Evolutionary conservation across 306 rosid genomes (phyloP).

Genomic region (Corylus heterophylla): DNA sequence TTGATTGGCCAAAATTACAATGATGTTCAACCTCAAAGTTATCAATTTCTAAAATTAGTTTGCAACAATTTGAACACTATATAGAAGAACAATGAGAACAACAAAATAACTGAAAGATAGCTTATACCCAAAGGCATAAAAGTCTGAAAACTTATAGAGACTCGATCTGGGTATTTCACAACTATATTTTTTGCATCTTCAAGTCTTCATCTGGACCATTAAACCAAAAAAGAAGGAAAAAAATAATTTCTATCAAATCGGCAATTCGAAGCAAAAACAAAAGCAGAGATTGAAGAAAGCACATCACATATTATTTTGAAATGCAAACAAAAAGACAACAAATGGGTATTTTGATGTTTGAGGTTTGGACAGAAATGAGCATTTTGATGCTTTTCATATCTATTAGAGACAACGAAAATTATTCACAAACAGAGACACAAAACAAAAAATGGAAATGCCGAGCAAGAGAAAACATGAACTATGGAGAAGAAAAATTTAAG

Average conservation of each 20-base stretch:
- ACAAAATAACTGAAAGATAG: neutral
- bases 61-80: neutral
- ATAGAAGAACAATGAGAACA: neutral
- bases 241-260: neutral
- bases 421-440: too few species aligned
- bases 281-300: too few species aligned
- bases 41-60: neutral
- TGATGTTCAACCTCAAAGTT: neutral
- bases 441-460: too few species aligned
- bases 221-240: slow-evolving; percentile 16
- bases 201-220: slow-evolving; percentile 33
- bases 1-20: neutral
- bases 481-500: too few species aligned
- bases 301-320: too few species aligned
- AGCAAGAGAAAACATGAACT: too few species aligned
- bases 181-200: slow-evolving; percentile 39
- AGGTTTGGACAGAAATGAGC: too few species aligned
- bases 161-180: slow-evolving; percentile 44
- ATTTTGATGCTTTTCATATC: too few species aligned
- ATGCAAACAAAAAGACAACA: too few species aligned
- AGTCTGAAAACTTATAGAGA: slow-evolving; percentile 26
- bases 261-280: too few species aligned
- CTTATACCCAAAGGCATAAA: neutral
- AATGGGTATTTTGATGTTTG: too few species aligned
- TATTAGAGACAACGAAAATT: too few species aligned